Base-by-base conservation (phyloP, 139 green algal species). In the Closterium sp. region DNA sequence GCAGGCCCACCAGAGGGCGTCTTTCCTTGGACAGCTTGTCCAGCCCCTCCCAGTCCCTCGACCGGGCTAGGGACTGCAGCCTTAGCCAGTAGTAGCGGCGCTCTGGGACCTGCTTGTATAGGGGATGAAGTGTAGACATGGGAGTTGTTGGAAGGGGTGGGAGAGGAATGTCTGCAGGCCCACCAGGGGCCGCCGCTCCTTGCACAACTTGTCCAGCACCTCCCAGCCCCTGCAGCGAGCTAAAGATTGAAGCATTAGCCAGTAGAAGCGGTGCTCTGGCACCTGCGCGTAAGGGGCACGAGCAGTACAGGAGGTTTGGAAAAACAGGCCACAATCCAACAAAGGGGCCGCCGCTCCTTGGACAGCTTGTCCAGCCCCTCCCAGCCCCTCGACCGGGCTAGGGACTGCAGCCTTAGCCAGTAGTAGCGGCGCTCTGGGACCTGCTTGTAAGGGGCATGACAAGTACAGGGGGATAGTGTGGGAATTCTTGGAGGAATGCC, bases 51-150 rank as follows among this genome's bases (percentile, higher is more conserved):
- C 89, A 93, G 81, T 93, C 92, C 28, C 87, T 91, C 1, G 35
- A 12, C 16, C 32, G 25, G 0, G 90, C 92, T 7, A 94, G 87
- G 6, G 92, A 81, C 32, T 84, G 31, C n/a, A 91, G 87, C 31
- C 91, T 93, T n/a, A 94, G 84, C 92, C 92, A 94, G 33, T 91
- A 93, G 87, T 91, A 94, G 5, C 84, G 84, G 1, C 43, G 34
- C 3, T 94, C 92, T 0, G 90, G 90, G 9, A 94, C 84, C 87
- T 90, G 34, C 38, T 66, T 66, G 19, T 66, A 66, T 16, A 10
- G 38, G 38, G 38, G 16, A 66, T 9, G 4, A 66, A 66, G 19
- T 66, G 38, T 23, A 66, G 38, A 19, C 4, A 55, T 55, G 6
- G 36, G 4, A 55, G 6, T 55, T 55, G 36, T 55, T 66, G 38